These are phyloP conservation scores for Boletus coccyginus DNA, from an alignment of 768 basidiomycete genomes.

Conservation along the genomic window DNA sequence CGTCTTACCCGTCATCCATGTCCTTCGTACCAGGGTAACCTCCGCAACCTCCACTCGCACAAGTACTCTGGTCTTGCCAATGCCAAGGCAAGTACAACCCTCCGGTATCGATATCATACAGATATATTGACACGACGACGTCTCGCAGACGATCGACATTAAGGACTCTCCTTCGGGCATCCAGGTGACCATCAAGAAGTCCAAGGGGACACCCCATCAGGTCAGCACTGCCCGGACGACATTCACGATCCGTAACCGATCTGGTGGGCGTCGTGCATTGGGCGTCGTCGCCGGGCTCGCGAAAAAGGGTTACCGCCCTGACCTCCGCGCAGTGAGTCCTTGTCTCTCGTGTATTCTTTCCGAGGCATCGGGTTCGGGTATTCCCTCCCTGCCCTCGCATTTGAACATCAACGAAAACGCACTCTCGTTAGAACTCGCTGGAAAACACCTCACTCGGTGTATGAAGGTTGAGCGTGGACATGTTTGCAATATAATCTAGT, in stretches of 20 bases:
- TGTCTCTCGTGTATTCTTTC: not conserved
- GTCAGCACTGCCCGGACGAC: constrained; percentile 50
- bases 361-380: not conserved
- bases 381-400: not conserved
- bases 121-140: not conserved
- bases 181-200: constrained; percentile 63
- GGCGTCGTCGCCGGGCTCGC: constrained; percentile 60
- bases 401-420: constrained; percentile 38
- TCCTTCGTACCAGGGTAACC: constrained; percentile 61
- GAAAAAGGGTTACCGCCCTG: constrained; percentile 73
- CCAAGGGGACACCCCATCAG: constrained; percentile 49
- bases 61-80: constrained; percentile 91
- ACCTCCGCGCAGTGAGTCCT: constrained; percentile 69
- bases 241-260: constrained; percentile 59
- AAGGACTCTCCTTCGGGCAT: constrained; percentile 53
- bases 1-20: constrained; percentile 1
- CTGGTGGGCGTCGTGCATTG: constrained; percentile 66
- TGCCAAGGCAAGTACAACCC: constrained; percentile 52
- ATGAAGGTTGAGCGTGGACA: constrained; percentile 94
- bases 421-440: constrained; percentile 94
- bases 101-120: not conserved
- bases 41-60: constrained; percentile 84
- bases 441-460: constrained; percentile 50
- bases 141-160: constrained; percentile 63
- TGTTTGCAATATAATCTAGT: constrained; percentile 70